phyloP scores from a whole-genome alignment of 2,329 filamentous ascomycete species.

The Blastomyces percursus region DNA sequence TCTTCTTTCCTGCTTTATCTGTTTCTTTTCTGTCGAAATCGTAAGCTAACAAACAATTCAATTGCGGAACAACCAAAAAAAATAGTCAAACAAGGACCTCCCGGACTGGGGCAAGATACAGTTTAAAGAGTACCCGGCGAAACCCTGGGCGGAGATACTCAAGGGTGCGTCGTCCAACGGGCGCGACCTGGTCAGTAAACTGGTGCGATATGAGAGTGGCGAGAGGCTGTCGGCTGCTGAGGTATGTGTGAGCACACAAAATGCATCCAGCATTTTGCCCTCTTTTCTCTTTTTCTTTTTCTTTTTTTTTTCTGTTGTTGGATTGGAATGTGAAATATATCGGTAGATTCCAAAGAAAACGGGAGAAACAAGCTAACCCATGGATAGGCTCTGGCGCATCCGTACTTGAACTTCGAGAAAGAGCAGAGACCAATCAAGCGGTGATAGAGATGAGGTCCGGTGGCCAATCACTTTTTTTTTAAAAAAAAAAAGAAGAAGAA shows the following conservation, averaged over 20 bases:
- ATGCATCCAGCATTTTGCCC: not conserved
- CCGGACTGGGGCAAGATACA: conserved; percentile 80
- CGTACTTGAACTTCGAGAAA: conserved; percentile 22
- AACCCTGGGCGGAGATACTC: conserved; percentile 60
- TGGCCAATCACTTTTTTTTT: too few species aligned
- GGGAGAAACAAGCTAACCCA: not conserved
- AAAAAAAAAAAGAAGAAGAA: too few species aligned
- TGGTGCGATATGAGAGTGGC: conserved; percentile 30
- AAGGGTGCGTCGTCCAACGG: conserved; percentile 47
- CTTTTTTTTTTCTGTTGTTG: not conserved
- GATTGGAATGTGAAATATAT: not conserved
- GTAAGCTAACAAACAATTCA: conserved; percentile 3
- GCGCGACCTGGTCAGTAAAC: conserved; percentile 52
- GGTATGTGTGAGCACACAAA: not conserved
- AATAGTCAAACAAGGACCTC: conserved; percentile 40
- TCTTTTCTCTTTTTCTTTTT: not conserved
- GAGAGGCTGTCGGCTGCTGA: not conserved
- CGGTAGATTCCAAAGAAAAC: too few species aligned
- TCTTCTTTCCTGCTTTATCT: not conserved
- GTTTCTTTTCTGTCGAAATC: not conserved
- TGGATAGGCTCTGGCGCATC: conserved; percentile 28
- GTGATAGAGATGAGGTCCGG: too few species aligned
- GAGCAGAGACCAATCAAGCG: too few species aligned
- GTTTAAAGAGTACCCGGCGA: conserved; percentile 62
- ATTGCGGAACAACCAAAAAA: not conserved